phyloP scores from a whole-genome alignment of 2,329 filamentous ascomycete genomes.

The Sphaerulina musiva region DNA sequence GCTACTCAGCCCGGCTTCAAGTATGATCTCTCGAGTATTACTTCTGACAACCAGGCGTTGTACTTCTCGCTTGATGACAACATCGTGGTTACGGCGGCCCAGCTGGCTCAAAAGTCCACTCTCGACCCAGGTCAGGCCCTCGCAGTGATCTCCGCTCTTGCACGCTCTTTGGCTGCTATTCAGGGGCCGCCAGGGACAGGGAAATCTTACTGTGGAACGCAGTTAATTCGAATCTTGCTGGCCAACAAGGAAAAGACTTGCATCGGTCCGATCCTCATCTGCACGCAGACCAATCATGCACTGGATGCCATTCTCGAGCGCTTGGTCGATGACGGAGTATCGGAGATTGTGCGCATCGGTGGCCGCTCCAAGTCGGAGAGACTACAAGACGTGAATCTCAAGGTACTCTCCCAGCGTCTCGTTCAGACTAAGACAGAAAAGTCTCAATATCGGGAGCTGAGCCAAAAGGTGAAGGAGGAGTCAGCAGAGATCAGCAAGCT shows the following conservation, averaged over 20 bases:
- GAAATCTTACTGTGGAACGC: constrained; percentile 66
- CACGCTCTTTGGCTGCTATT: constrained; percentile 53
- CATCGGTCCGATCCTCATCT: constrained; percentile 50
- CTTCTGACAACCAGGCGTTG: too few relatives aligned
- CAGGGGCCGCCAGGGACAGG: constrained; percentile 68
- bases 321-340: constrained; percentile 47
- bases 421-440: constrained; percentile 38
- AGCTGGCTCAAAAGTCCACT: constrained; percentile 21
- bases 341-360: constrained; percentile 56
- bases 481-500: too few relatives aligned
- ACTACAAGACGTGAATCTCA: constrained; percentile 49
- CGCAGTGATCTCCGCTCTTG: constrained; percentile 52
- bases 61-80: too few relatives aligned
- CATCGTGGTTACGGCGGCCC: too few relatives aligned
- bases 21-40: constrained; percentile 33
- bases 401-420: constrained; percentile 30
- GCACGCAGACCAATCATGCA: constrained; percentile 49
- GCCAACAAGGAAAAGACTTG: constrained; percentile 47
- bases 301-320: constrained; percentile 57
- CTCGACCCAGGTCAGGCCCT: constrained; percentile 51
- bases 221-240: constrained; percentile 53
- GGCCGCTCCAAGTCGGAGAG: constrained; percentile 50
- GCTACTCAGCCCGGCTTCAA: constrained; percentile 44
- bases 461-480: too few relatives aligned
- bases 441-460: too few relatives aligned